Conservation (phyloP, 2,329 filamentous ascomycete species). For the Beauveria sp. region DNA sequence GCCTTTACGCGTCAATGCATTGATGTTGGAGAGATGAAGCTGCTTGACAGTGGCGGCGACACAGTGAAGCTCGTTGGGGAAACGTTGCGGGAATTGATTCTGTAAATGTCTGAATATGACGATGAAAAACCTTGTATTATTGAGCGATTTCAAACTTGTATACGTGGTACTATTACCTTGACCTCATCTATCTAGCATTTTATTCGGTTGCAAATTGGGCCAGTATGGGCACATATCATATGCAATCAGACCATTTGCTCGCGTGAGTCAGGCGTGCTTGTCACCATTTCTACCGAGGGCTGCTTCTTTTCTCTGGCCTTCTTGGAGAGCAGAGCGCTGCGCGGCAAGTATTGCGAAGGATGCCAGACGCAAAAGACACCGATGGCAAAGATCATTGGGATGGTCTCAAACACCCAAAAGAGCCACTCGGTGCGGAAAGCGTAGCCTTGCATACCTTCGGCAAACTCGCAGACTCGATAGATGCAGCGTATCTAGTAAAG, state of each 20-base stretch:
- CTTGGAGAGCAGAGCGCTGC: background rate
- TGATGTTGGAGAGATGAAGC: background rate
- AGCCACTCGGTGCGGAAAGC: slow-evolving; percentile 44
- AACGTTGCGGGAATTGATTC: slow-evolving; percentile 4
- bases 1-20: slow-evolving; percentile 17
- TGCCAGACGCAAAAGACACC: slow-evolving; percentile 42
- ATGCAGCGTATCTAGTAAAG: slow-evolving; percentile 36
- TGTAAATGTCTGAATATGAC: background rate
- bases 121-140: background rate
- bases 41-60: slow-evolving; percentile 11
- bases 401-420: slow-evolving; percentile 43
- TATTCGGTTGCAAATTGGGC: background rate
- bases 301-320: background rate
- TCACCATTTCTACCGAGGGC: background rate
- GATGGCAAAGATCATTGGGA: slow-evolving; percentile 41
- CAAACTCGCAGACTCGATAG: slow-evolving; percentile 46
- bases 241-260: background rate
- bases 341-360: slow-evolving; percentile 32
- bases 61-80: slow-evolving; percentile 14
- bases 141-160: background rate
- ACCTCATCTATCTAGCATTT: background rate
- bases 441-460: slow-evolving; percentile 42
- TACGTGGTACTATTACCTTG: too few species aligned
- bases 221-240: background rate
- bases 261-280: background rate